Evolutionary conservation across 129 eudicot species (phyloP).

Genomic region (Arctium lappa): DNA sequence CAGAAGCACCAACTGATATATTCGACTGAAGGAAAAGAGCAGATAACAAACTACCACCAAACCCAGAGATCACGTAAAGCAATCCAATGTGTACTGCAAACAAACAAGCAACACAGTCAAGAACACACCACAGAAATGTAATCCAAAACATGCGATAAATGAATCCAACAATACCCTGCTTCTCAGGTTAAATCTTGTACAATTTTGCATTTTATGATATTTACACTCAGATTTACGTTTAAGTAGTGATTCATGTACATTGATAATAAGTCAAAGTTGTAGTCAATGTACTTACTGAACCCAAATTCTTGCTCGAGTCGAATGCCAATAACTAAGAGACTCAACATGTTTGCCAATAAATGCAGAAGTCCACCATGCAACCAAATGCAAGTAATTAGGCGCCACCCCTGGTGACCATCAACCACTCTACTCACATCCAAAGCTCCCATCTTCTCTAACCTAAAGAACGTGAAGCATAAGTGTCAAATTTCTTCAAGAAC

Average conservation of each 20-base stretch:
- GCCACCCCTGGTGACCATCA: conserved; percentile 74
- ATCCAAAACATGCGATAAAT: neutral
- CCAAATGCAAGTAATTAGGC: conserved; percentile 87
- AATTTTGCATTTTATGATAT: neutral
- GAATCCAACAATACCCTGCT: too few species aligned
- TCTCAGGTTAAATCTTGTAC: neutral
- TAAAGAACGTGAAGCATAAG: conserved; percentile 1
- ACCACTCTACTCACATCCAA: conserved; percentile 79
- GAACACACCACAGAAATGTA: neutral
- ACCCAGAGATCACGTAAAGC: conserved; percentile 73
- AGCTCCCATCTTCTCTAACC: conserved; percentile 92
- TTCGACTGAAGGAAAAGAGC: conserved; percentile 74
- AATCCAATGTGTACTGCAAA: conserved; percentile 74
- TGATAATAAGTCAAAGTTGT: neutral
- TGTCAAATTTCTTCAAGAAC: neutral
- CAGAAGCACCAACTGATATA: conserved; percentile 97
- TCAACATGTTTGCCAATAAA: conserved; percentile 84
- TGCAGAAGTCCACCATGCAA: conserved; percentile 94
- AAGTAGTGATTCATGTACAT: neutral
- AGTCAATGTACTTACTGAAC: conserved; percentile 54
- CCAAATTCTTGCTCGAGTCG: conserved; percentile 96
- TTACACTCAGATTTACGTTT: neutral
- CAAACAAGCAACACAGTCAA: neutral
- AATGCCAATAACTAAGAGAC: conserved; percentile 82
- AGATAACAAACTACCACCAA: conserved; percentile 89